Conservation (phyloP, 306 rosid genomes). For the Acacia melanoxylon region DNA sequence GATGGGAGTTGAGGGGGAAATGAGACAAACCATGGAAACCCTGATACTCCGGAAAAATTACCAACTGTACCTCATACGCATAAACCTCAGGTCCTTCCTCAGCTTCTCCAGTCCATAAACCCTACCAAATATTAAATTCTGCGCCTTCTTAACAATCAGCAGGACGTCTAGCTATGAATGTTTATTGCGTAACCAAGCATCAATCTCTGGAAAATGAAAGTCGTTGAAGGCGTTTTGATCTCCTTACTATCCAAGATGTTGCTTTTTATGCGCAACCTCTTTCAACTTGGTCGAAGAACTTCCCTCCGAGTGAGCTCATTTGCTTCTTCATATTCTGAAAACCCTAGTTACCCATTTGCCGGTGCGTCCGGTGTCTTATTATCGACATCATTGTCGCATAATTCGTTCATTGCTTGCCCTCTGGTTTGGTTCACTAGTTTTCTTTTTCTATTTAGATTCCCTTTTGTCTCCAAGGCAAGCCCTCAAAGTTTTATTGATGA, state of each 20-base stretch:
- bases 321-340: conserved; percentile 35
- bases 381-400: conserved; percentile 22
- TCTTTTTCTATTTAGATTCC: conserved; percentile 55
- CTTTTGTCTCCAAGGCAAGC: conserved; percentile 58
- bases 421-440: conserved; percentile 61
- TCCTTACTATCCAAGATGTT: conserved; percentile 41
- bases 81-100: neutral
- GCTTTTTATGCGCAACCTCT: conserved; percentile 59
- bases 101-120: neutral
- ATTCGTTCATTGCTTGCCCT: conserved; percentile 46
- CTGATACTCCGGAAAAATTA: too few species aligned
- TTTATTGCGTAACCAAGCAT: conserved; percentile 1
- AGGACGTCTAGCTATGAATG: conserved; percentile 24
- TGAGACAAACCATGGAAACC: too few species aligned
- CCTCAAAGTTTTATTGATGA: conserved; percentile 31
- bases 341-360: conserved; percentile 26
- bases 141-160: neutral
- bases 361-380: conserved; percentile 27
- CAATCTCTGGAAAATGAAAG: conserved; percentile 20
- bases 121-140: conserved; percentile 10
- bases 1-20: too few species aligned
- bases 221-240: conserved; percentile 18
- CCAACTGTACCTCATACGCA: neutral
- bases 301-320: conserved; percentile 66
- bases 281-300: conserved; percentile 55